A percentile compares a stretch with the other conserved stretches of the same genome.
These are phyloP conservation scores for Vachellia collinsii DNA, from an alignment of 306 rosid genomes.

Conservation along the genomic window DNA sequence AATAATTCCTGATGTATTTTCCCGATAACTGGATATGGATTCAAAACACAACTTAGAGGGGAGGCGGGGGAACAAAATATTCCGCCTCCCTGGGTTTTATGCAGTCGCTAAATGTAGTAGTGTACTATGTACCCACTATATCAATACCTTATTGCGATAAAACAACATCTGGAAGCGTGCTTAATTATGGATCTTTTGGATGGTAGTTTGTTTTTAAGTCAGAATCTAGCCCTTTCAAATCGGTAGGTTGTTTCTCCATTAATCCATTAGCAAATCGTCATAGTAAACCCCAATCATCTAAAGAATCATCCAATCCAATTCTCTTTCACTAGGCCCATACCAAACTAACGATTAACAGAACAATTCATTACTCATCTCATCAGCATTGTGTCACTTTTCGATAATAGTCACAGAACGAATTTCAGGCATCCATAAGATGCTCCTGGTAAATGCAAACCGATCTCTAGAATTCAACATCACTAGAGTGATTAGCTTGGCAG, in stretches of 20 bases:
- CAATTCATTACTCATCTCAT: neutral
- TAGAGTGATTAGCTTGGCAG: neutral
- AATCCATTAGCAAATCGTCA: neutral
- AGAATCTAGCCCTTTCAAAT: conserved; percentile 17
- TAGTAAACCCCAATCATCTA: neutral
- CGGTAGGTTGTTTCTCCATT: neutral
- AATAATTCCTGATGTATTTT: conserved; percentile 3
- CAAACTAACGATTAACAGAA: conserved; percentile 1
- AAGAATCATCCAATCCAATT: neutral
- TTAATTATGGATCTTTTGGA: conserved; percentile 1
- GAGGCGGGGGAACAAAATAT: neutral
- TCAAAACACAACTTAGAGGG: neutral
- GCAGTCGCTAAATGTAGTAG: neutral
- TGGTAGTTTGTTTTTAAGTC: neutral
- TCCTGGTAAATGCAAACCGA: neutral
- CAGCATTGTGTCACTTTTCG: conserved; percentile 14
- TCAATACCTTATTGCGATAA: conserved; percentile 1
- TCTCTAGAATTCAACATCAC: neutral
- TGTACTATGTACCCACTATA: neutral
- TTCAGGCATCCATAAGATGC: conserved; percentile 13
- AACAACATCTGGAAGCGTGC: neutral
- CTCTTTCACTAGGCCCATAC: neutral
- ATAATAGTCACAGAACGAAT: conserved; percentile 1
- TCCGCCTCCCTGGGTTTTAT: conserved; percentile 1
- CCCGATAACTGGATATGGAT: conserved; percentile 15